phyloP scores from a whole-genome alignment of 139 green algal species.

The Chlamydomonas sp. region DNA sequence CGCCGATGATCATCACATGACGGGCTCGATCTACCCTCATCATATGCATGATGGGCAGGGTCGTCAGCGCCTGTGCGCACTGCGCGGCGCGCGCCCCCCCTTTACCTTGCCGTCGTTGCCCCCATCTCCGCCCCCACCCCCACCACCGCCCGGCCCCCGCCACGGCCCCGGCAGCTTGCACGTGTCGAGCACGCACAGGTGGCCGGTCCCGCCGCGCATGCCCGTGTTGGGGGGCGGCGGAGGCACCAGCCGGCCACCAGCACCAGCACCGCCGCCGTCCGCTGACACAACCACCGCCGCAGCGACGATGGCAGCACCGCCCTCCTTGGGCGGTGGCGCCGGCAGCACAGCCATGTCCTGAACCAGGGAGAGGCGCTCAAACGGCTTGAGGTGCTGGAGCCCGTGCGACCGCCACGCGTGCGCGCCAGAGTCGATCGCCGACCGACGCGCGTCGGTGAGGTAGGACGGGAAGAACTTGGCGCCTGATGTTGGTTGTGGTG shows the following conservation, averaged over 20 bases:
- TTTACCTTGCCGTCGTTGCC: no score
- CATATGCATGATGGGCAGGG: no score
- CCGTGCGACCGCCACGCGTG: constrained; percentile 45
- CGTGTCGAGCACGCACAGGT: neutral
- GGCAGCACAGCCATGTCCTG: constrained; percentile 15
- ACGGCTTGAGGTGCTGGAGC: constrained; percentile 24
- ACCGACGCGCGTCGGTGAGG: constrained; percentile 34
- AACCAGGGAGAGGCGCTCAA: constrained; percentile 28
- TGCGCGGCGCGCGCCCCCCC: no score
- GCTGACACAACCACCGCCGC: neutral
- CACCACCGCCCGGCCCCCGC: no score
- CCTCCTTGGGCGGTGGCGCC: neutral
- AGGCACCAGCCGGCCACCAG: no score
- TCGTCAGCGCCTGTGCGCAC: no score
- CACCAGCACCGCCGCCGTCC: neutral
- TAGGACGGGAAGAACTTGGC: constrained; percentile 59
- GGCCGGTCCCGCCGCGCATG: neutral
- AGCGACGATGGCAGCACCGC: neutral
- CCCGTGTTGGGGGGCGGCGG: neutral
- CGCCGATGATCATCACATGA: no score
- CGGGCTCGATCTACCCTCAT: no score
- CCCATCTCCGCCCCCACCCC: no score
- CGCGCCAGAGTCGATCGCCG: constrained; percentile 47
- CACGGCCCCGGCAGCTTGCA: constrained; percentile 9
- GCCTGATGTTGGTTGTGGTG: constrained; percentile 27